Base-by-base conservation (phyloP, 202 grass and related monocot species). In the Dendrocalamus latiflorus region DNA sequence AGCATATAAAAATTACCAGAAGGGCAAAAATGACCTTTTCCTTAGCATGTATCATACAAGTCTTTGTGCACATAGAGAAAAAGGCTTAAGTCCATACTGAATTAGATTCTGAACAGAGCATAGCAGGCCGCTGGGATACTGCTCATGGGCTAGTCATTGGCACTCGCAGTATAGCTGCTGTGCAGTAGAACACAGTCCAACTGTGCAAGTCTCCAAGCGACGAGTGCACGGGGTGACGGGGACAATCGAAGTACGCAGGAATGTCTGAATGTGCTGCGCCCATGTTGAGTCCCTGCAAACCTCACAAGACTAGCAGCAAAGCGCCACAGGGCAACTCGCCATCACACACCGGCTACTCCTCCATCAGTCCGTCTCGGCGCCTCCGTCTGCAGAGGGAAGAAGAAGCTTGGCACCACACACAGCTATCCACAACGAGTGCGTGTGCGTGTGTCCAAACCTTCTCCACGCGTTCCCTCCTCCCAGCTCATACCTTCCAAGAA, bases 241-340 rank as follows among this genome's bases (percentile, higher is more conserved):
- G 72, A 82, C 83, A 72, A 14, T 77, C 41, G 78, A 22, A 41
- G 5, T 2, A 70, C 15, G 51, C 65, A 66, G 10, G 78, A 74
- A 86, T 47, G 74, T 70, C 79, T 86, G 79, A 90, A 87, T 11
- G 44, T 70, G 84, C 79, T 90, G 84, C 75, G 80, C 60, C 88
- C 88, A 87, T 90, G 88, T 75, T 53, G 88, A 83, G 62, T 68
- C 68, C 79, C 74, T 87, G 79, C 39, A 83, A 90, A 68, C 84
- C 88, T 83, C 84, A 87, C 43, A 44, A 9, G 3, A 30, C 43
- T 44, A 44, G 12, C 11, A 4, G 57, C 49, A 8, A 53, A 8
- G 48, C 15, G 48, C 17, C 3, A 44, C 38, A 13, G 21, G 37
- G 12, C 66, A 70, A 58, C 56, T 74, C 69, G 44, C 33, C 58